Conservation (phyloP, 306 rosid species). For the Trichosanthes cucumerina region DNA sequence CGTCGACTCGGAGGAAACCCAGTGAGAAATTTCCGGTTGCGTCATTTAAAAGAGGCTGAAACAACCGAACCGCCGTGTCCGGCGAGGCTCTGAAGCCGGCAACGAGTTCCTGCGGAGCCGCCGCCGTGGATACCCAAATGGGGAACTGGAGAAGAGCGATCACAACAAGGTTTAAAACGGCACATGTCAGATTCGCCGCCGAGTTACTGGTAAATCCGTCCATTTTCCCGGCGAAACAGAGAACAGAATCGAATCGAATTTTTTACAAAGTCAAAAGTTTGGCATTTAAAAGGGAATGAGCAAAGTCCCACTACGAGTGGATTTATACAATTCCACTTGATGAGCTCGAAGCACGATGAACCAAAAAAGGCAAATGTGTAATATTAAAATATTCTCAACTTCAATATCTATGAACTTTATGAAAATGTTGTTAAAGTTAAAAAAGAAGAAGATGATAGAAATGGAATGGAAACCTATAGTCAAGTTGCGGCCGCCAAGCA, state of each 20-base stretch:
- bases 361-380: not conserved
- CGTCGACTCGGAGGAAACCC: slow-evolving; percentile 60
- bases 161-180: slow-evolving; percentile 14
- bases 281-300: not conserved
- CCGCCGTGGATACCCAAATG: slow-evolving; percentile 2
- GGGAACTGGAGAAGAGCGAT: slow-evolving; percentile 5
- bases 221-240: slow-evolving; percentile 21
- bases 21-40: slow-evolving; percentile 50
- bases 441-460: not conserved
- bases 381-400: not conserved
- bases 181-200: slow-evolving; percentile 4
- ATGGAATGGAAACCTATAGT: not conserved
- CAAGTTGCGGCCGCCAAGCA: not conserved
- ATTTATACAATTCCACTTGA: not conserved
- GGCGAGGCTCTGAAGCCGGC: slow-evolving; percentile 47
- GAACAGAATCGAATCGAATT: not conserved
- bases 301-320: not conserved
- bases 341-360: not conserved
- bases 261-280: not conserved
- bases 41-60: slow-evolving; percentile 57
- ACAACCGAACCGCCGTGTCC: slow-evolving; percentile 29
- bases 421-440: not conserved
- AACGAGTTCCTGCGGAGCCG: slow-evolving; percentile 22
- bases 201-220: not conserved
- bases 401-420: not conserved